Base-by-base conservation (phyloP, 169 alveolate species). In the Ichthyophthirius multifiliis region DNA sequence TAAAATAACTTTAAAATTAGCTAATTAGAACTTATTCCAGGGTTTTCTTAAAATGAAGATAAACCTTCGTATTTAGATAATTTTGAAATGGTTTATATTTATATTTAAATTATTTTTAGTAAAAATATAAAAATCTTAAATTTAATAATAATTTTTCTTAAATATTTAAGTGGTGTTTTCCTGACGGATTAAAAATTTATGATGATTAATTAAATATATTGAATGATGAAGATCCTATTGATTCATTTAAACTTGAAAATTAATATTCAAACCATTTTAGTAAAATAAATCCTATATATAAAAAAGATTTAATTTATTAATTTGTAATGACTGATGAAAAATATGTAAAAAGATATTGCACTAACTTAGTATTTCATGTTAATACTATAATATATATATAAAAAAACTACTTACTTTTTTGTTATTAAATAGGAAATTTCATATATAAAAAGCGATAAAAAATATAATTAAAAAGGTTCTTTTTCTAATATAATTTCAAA, bases 301-400 rank as follows among this genome's bases (percentile, higher is more conserved):
- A 16, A 55, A 55, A 55, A 55, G 71, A 55, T 55, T 55, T 55
- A 27, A 55, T 55, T 10, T 55, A 27, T 27, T 39, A 55, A 34
- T 55, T 55, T 27, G 71, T 55, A 13, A 55, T 39, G 13, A 55
- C 71, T 55, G 71, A 55, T 55, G 71, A 39, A 27, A 39, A 55
- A 27, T 55, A 34, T 15, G 31, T 39, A 55, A 55, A 55, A 27
- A 55, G 71, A 55, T 55, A 55, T 27, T 55, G 71, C 71, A 55
- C 71, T 15, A 39, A 34, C 31, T 55, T 55, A 55, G 31, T 55
- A 15, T 55, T 55, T 55, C 71, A 55, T 55, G 71, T 55, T 27
- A 55, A 6, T 20, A 55, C 31, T 16, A 55, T 6, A 55, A 55
- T 20, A 27, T 27, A 10, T 27, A 55, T 0, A 55, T 0, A 27